A percentile compares a stretch with the other conserved stretches of the same genome.
Evolutionary conservation across 1,284 basidiomycete species (phyloP).

Genomic region (Tremellales sp.): DNA sequence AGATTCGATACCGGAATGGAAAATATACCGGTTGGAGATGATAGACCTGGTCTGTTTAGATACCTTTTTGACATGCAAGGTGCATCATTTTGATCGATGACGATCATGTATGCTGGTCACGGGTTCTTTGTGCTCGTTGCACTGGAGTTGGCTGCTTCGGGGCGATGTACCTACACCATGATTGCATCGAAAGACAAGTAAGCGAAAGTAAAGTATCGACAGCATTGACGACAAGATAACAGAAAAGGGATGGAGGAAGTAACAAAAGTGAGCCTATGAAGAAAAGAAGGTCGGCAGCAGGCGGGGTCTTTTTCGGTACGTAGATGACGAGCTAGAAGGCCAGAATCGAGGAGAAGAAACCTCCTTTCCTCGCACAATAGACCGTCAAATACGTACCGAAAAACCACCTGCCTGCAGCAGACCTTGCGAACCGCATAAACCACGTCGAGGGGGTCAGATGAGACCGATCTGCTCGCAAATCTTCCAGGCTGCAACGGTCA

Average conservation of each 20-base stretch:
- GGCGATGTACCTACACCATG: too few species aligned
- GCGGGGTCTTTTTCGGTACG: too few species aligned
- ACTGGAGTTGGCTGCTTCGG: conserved; percentile 8
- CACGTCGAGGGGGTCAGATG: conserved; percentile 1
- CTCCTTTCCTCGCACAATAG: too few species aligned
- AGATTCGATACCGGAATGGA: not conserved
- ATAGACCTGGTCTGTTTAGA: not conserved
- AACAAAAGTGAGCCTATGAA: too few species aligned
- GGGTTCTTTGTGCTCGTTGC: not conserved
- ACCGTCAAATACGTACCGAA: not conserved
- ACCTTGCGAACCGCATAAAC: not conserved
- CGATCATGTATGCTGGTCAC: not conserved
- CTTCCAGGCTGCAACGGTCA: conserved; percentile 33
- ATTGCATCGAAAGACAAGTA: too few species aligned
- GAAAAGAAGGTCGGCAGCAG: too few species aligned
- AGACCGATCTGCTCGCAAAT: conserved; percentile 25
- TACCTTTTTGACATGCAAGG: not conserved
- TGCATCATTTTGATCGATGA: not conserved
- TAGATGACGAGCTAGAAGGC: too few species aligned
- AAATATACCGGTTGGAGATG: not conserved
- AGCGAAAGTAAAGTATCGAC: too few species aligned
- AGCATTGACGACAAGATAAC: too few species aligned
- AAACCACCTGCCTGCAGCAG: not conserved
- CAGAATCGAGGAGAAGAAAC: too few species aligned
- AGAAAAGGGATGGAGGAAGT: too few species aligned